Evolutionary conservation across 768 basidiomycete species (phyloP).

Genomic region (Mycena pura): DNA sequence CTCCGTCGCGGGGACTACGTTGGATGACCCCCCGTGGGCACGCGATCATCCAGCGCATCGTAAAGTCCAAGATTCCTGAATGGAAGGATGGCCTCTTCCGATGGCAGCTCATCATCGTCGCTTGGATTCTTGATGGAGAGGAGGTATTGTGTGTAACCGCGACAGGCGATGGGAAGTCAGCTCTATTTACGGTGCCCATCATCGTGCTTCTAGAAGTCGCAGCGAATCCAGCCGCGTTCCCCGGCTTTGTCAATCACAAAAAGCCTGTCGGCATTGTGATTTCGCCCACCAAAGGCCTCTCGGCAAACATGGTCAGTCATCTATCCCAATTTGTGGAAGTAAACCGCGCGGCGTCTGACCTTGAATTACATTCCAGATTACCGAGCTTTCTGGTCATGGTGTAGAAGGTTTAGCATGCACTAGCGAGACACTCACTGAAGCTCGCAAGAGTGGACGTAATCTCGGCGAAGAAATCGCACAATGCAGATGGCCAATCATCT

Average conservation of each 20-base stretch:
- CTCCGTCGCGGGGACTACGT: background rate
- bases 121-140: conserved; percentile 18
- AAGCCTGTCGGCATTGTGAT: background rate
- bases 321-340: background rate
- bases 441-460: conserved; percentile 10
- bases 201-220: conserved; percentile 13
- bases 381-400: conserved; percentile 2
- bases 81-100: conserved; percentile 7
- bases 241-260: background rate
- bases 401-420: conserved; percentile 2
- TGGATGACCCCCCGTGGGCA: conserved; percentile 3
- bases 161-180: conserved; percentile 17
- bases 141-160: conserved; percentile 8
- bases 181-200: conserved; percentile 12
- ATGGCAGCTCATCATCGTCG: conserved; percentile 16
- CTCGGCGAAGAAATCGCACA: background rate
- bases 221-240: background rate
- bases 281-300: conserved; percentile 2
- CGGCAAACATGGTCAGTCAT: conserved; percentile 1
- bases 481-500: conserved; percentile 9
- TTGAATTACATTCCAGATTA: background rate
- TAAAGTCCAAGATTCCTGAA: conserved; percentile 1
- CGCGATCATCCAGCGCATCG: conserved; percentile 7
- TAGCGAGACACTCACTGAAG: conserved; percentile 8
- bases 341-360: background rate